A percentile compares a stretch with the other conserved stretches of the same genome.
phyloP scores from a whole-genome alignment of 768 basidiomycete genomes.

The Pulveroboletus sp. region DNA sequence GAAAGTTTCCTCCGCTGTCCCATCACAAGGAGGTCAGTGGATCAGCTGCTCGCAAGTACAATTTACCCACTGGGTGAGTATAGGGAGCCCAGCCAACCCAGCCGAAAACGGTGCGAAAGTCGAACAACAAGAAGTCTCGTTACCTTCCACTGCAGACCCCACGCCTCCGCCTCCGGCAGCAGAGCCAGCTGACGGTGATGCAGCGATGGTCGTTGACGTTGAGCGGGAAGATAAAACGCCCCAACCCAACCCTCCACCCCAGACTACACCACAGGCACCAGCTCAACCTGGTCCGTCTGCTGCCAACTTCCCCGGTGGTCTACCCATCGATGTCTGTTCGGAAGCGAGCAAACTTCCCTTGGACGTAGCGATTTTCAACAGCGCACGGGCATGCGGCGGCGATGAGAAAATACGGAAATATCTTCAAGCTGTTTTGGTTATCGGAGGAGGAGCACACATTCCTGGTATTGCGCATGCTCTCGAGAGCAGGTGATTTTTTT shows the following conservation, averaged over 20 bases:
- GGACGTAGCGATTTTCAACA: conserved; percentile 91
- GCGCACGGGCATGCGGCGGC: conserved; percentile 79
- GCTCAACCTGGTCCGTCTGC: conserved; percentile 23
- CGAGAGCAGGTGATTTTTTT: conserved; percentile 65
- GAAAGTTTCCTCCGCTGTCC: conserved; percentile 19
- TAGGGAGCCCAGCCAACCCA: conserved; percentile 23
- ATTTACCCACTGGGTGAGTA: not conserved
- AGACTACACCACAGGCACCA: conserved; percentile 10
- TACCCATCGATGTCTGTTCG: conserved; percentile 70
- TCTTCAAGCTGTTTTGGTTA: conserved; percentile 79
- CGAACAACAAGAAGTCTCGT: conserved; percentile 34
- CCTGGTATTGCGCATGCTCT: conserved; percentile 83
- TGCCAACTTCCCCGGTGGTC: conserved; percentile 38
- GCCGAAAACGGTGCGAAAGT: conserved; percentile 28
- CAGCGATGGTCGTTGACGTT: conserved; percentile 45
- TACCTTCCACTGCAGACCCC: conserved; percentile 32
- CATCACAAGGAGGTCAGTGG: conserved; percentile 27
- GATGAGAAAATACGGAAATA: conserved; percentile 91
- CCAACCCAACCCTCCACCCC: conserved; percentile 26
- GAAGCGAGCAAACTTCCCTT: conserved; percentile 89
- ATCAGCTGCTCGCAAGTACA: not conserved
- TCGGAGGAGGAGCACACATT: conserved; percentile 79
- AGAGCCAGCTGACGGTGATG: conserved; percentile 25
- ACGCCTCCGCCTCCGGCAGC: conserved; percentile 26
- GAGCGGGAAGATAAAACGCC: conserved; percentile 39